These are phyloP conservation scores for Raffaelea deltoideospora DNA, from an alignment of 2,329 filamentous ascomycete genomes.

Conservation along the genomic window DNA sequence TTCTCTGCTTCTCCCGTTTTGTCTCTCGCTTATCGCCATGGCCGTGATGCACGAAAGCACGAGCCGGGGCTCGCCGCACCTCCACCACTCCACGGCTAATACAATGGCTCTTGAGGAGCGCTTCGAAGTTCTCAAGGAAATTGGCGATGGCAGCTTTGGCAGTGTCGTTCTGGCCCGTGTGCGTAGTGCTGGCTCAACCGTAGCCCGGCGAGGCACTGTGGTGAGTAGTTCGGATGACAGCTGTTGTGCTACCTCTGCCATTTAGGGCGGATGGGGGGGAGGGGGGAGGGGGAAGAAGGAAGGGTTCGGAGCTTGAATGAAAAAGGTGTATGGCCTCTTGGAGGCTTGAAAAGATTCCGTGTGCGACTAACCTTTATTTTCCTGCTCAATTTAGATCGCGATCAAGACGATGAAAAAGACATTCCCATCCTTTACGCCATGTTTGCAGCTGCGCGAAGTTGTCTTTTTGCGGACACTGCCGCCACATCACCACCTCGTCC, in stretches of 20 bases:
- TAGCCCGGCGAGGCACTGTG: conserved; percentile 81
- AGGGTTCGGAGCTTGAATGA: neutral
- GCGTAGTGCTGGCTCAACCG: conserved; percentile 72
- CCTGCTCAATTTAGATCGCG: conserved; percentile 51
- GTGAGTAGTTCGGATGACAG: conserved; percentile 37
- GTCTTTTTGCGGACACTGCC: conserved; percentile 89
- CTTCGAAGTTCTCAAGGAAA: conserved; percentile 94
- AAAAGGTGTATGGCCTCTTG: neutral
- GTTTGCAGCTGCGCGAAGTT: conserved; percentile 87
- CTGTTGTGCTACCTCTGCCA: conserved; percentile 2
- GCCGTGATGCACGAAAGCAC: conserved; percentile 61
- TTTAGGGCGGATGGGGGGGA: neutral
- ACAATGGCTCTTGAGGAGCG: conserved; percentile 68
- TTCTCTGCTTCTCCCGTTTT: neutral
- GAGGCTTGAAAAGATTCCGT: neutral
- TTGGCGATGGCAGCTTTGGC: conserved; percentile 96
- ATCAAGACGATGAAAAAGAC: conserved; percentile 99
- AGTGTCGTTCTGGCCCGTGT: conserved; percentile 88
- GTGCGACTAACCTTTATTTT: conserved; percentile 1
- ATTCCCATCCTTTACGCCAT: conserved; percentile 82
- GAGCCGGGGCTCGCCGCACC: conserved; percentile 47
- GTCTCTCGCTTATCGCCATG: conserved; percentile 36
- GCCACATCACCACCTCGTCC: conserved; percentile 81
- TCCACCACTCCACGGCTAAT: conserved; percentile 23
- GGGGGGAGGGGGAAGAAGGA: neutral